Percentiles rank a stretch among this genome's conserved stretches.
These are phyloP conservation scores for Solanum chilense DNA, from an alignment of 257 asterid species.

Conservation along the genomic window DNA sequence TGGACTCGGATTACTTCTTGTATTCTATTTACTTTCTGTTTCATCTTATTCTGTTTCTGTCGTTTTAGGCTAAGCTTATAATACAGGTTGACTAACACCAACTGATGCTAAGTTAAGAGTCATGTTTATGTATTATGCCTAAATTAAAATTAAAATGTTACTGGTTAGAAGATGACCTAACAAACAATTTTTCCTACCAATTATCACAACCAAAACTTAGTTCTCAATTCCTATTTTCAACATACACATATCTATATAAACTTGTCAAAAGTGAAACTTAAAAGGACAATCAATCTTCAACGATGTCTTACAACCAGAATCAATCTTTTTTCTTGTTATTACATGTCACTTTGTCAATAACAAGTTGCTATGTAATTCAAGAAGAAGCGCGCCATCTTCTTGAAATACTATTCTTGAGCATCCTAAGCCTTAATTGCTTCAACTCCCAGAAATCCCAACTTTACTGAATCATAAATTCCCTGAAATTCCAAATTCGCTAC, in stretches of 20 bases:
- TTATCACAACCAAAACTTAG: background rate
- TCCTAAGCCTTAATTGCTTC: background rate
- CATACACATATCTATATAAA: background rate
- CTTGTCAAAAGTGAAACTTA: background rate
- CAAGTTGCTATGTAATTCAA: background rate
- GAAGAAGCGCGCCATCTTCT: background rate
- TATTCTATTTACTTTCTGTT: too few species aligned
- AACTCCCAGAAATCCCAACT: background rate
- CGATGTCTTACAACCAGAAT: background rate
- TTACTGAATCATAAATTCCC: conserved; percentile 5
- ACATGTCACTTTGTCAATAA: background rate
- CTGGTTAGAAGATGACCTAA: background rate
- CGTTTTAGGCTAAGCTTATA: too few species aligned
- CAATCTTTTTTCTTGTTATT: background rate
- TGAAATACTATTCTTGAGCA: background rate
- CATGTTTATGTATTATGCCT: too few species aligned
- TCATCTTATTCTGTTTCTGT: too few species aligned
- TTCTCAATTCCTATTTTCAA: background rate
- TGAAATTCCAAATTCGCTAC: conserved; percentile 9
- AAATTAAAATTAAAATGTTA: background rate
- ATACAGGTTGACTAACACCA: too few species aligned
- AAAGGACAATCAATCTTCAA: background rate
- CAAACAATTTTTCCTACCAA: background rate
- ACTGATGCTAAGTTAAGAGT: too few species aligned
- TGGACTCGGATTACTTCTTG: too few species aligned